Conservation (phyloP, 2,329 filamentous ascomycete species). For the Talaromyces sp. region DNA sequence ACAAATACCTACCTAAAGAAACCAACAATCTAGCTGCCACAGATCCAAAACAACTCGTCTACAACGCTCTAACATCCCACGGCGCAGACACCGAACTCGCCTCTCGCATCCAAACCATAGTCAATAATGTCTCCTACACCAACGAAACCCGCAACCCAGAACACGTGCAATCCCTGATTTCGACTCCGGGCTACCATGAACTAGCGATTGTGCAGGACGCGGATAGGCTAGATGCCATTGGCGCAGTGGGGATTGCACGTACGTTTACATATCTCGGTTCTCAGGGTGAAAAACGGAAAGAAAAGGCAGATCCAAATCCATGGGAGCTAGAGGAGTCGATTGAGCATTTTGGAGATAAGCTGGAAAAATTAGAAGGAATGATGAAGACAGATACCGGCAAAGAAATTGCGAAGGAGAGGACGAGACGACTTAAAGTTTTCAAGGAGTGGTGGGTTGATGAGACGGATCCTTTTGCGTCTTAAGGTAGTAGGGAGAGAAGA, state of each 20-base stretch:
- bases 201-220: constrained; percentile 87
- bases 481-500: not conserved
- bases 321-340: constrained; percentile 62
- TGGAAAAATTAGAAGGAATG: constrained; percentile 60
- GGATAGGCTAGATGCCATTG: constrained; percentile 86
- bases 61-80: constrained; percentile 27
- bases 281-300: constrained; percentile 26
- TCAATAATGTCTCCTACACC: constrained; percentile 73
- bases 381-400: constrained; percentile 58
- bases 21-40: constrained; percentile 18
- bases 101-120: constrained; percentile 65
- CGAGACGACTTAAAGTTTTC: constrained; percentile 49
- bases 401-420: constrained; percentile 48
- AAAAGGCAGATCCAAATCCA: constrained; percentile 15
- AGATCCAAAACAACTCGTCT: constrained; percentile 29
- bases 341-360: constrained; percentile 72
- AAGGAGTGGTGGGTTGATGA: constrained; percentile 56
- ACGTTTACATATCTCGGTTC: constrained; percentile 74
- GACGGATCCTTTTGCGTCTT: constrained; percentile 21
- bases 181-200: constrained; percentile 58
- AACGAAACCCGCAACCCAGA: constrained; percentile 64
- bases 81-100: constrained; percentile 60
- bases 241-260: constrained; percentile 77
- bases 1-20: constrained; percentile 63
- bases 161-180: constrained; percentile 60